Evolutionary conservation across 768 basidiomycete genomes (phyloP), one percentile per base, ranked within the genome.

Genomic region (Trametes punicea): DNA sequence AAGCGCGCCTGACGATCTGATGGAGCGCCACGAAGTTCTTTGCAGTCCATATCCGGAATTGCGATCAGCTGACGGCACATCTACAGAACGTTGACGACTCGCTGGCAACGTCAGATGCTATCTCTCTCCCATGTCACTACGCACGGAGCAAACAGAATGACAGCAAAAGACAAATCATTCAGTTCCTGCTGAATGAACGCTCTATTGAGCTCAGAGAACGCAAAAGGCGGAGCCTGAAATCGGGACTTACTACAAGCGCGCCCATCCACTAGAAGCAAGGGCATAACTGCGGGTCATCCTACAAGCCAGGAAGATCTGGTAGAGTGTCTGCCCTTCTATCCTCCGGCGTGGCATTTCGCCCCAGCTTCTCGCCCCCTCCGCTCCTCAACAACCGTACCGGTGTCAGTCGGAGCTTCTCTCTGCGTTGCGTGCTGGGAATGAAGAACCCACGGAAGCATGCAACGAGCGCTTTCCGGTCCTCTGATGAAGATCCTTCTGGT

Each of bases 381-480:
- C n/a, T 25, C 15, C 67, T 57, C n/a, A 69, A 34, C 11, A 78
- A 54, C 31, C 64, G 65, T 36, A 77, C 56, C 7, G 63, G 63
- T 20, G 64, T 68, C 48, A 63, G 67, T 16, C 68, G 70, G 65
- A 81, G 67, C 63, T 77, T 77, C 46, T 73, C 71, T 0, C 67
- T 67, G 29, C 74, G 73, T 56, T 74, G 69, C 36, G 63, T 66
- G 31, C 75, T 76, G 6, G 80, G 79, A 16, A 76, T 72, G 45
- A 73, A 60, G 62, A 77, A 78, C 10, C 74, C 75, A 23, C 69
- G 69, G 3, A 67, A 39, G 31, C 71, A 71, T 27, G 68, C 46
- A 55, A 68, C 48, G 63, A 70, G 47, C 59, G 71, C 48, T 55
- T 51, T 61, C 56, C 69, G 62, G 44, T 71, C 71, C n/a, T 59